phyloP scores from a whole-genome alignment of 169 alveolate genomes.

The Plasmodium vinckei region DNA sequence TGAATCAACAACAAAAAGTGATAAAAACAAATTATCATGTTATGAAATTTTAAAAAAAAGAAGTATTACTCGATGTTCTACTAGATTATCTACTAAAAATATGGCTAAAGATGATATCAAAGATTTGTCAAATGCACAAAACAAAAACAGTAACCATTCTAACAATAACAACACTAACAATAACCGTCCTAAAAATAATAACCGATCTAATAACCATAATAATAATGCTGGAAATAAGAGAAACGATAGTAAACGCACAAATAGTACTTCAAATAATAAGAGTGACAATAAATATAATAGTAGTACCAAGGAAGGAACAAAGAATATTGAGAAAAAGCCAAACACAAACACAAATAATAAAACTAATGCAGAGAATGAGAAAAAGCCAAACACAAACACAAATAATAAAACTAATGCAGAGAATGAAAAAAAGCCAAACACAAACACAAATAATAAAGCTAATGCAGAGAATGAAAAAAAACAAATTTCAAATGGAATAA shows the following conservation, averaged over 20 bases:
- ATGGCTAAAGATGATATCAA: not conserved
- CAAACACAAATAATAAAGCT: not conserved
- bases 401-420: too few species aligned
- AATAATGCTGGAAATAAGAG: not conserved
- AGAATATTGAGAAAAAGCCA: not conserved
- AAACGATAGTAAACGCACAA: not conserved
- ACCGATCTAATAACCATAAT: too few species aligned
- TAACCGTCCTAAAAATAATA: too few species aligned
- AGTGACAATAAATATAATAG: not conserved
- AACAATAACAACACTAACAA: too few species aligned
- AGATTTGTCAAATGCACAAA: not conserved
- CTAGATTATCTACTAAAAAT: not conserved
- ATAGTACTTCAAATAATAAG: not conserved
- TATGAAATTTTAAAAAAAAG: conserved; percentile 2
- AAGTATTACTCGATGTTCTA: not conserved
- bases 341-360: not conserved
- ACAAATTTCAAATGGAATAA: not conserved
- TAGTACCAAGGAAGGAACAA: not conserved
- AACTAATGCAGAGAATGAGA: too few species aligned
- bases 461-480: too few species aligned
- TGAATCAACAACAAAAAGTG: not conserved
- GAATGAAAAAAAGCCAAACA: too few species aligned
- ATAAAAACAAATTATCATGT: not conserved
- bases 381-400: not conserved
- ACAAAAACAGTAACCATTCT: not conserved